A percentile compares a stretch with the other conserved stretches of the same genome.
These are phyloP conservation scores for Xylaria digitata DNA, from an alignment of 2,329 filamentous ascomycete genomes.

Conservation along the genomic window DNA sequence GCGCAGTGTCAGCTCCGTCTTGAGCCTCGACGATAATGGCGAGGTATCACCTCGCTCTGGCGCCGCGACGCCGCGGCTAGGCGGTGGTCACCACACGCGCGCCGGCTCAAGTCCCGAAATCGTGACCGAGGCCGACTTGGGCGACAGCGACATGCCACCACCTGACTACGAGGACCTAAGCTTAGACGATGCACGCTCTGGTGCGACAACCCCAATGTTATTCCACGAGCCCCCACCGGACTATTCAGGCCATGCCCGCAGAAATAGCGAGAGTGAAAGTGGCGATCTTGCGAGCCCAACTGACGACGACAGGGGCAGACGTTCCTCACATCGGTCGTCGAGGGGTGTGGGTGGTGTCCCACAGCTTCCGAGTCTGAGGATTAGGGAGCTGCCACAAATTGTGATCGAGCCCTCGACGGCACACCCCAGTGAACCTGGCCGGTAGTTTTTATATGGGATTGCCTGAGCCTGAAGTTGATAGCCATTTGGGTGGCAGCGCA, in stretches of 20 bases:
- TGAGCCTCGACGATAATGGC: slow-evolving; percentile 63
- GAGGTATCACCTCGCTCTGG: slow-evolving; percentile 56
- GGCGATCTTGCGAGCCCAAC: slow-evolving; percentile 42
- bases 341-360: slow-evolving; percentile 57
- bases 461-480: background rate
- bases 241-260: slow-evolving; percentile 54
- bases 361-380: slow-evolving; percentile 64
- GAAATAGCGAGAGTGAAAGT: slow-evolving; percentile 39
- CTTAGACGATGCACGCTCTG: slow-evolving; percentile 55
- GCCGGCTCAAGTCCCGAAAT: slow-evolving; percentile 66
- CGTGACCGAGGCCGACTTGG: slow-evolving; percentile 62
- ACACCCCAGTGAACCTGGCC: slow-evolving; percentile 43
- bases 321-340: slow-evolving; percentile 44
- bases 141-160: slow-evolving; percentile 60
- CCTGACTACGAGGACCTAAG: slow-evolving; percentile 66
- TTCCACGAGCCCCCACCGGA: slow-evolving; percentile 63
- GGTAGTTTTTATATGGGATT: slow-evolving; percentile 24
- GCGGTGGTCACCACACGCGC: slow-evolving; percentile 50
- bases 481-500: background rate
- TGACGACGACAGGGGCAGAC: slow-evolving; percentile 32
- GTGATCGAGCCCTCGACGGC: slow-evolving; percentile 66
- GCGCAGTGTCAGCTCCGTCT: slow-evolving; percentile 64
- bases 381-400: slow-evolving; percentile 65
- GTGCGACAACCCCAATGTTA: slow-evolving; percentile 54
- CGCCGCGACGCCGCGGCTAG: slow-evolving; percentile 55